Percentiles rank a stretch among this genome's conserved stretches.
These are phyloP conservation scores for Antitrichia curtipendula DNA, from an alignment of 225 moss, liverwort and hornwort species.

Conservation along the genomic window DNA sequence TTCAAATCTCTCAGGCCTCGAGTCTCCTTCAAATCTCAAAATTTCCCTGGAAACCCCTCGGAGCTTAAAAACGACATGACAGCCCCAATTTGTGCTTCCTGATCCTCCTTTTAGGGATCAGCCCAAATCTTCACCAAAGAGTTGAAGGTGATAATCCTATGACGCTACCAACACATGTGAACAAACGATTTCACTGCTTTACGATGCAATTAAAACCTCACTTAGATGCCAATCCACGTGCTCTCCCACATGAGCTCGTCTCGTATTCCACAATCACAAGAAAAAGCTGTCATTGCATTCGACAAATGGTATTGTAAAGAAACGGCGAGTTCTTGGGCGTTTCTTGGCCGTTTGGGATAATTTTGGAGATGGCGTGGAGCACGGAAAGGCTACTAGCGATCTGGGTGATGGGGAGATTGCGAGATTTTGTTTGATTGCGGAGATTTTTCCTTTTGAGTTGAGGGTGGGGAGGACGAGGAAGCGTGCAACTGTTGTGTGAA, in stretches of 20 bases:
- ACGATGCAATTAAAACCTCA: not conserved
- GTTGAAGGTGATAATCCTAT: not conserved
- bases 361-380: not conserved
- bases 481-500: constrained; percentile 3
- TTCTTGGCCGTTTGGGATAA: not conserved
- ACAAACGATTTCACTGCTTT: not conserved
- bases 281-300: not conserved
- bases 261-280: not conserved
- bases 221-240: not conserved
- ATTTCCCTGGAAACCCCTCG: not conserved
- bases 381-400: not conserved
- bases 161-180: not conserved
- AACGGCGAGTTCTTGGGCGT: not conserved
- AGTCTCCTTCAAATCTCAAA: constrained; percentile 16
- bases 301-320: not conserved
- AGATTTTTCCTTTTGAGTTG: not conserved
- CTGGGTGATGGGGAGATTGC: not conserved
- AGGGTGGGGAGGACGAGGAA: not conserved
- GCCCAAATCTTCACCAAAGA: not conserved
- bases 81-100: not conserved
- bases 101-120: not conserved
- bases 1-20: constrained; percentile 17
- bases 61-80: not conserved
- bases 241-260: not conserved
- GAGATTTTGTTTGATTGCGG: not conserved